Conservation (phyloP, 2,329 filamentous ascomycete genomes). For the Fusarium burgessii region DNA sequence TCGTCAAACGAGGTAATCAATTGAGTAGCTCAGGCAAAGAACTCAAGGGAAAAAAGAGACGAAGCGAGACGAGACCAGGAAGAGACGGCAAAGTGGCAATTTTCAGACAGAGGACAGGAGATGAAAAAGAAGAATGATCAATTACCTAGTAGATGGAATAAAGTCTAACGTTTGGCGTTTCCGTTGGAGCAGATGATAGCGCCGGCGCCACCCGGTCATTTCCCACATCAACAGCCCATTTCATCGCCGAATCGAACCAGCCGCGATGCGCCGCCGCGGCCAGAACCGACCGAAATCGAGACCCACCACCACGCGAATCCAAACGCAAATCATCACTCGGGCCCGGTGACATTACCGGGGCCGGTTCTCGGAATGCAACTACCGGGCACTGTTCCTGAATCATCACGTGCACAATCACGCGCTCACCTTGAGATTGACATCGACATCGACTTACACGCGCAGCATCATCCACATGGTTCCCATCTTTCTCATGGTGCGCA, state of each 20-base stretch:
- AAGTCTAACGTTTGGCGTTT: slow-evolving; percentile 39
- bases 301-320: slow-evolving; percentile 37
- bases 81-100: slow-evolving; percentile 4
- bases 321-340: slow-evolving; percentile 6
- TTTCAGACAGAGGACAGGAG: slow-evolving; percentile 17
- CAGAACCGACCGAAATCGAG: slow-evolving; percentile 41
- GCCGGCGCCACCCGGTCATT: slow-evolving; percentile 42
- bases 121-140: slow-evolving; percentile 11
- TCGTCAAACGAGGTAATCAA: slow-evolving; percentile 1
- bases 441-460: slow-evolving; percentile 39
- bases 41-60: neutral
- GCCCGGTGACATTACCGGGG: slow-evolving; percentile 23
- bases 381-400: slow-evolving; percentile 19
- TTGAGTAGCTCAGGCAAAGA: slow-evolving; percentile 5
- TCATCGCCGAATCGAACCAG: slow-evolving; percentile 47
- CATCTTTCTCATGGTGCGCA: slow-evolving; percentile 13
- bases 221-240: slow-evolving; percentile 48
- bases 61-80: neutral
- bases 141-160: slow-evolving; percentile 13
- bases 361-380: slow-evolving; percentile 37
- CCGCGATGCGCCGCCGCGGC: slow-evolving; percentile 40
- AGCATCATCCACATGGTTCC: slow-evolving; percentile 21
- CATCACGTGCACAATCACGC: slow-evolving; percentile 11
- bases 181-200: slow-evolving; percentile 42
- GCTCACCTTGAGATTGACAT: slow-evolving; percentile 20